A percentile compares a stretch with the other conserved stretches of the same genome.
Evolutionary conservation across 306 rosid genomes (phyloP).

Genomic region (Senna tora): DNA sequence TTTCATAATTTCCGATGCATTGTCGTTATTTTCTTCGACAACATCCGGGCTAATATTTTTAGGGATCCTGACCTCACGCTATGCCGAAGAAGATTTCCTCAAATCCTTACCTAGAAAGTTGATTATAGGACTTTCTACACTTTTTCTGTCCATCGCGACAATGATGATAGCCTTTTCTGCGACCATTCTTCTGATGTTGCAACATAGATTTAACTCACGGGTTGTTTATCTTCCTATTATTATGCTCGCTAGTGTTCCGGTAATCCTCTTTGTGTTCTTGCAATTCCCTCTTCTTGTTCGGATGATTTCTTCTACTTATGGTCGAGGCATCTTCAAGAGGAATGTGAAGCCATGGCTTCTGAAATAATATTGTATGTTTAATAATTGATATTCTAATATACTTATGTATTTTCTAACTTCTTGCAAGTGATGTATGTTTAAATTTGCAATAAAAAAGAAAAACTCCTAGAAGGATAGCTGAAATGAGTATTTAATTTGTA

Average conservation of each 20-base stretch:
- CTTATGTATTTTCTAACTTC: no score
- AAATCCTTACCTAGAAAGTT: constrained; percentile 6
- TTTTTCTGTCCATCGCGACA: constrained; percentile 13
- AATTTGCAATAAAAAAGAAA: no score
- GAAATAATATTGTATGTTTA: no score
- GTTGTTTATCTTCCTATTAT: neutral
- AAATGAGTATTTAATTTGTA: no score
- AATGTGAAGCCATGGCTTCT: no score
- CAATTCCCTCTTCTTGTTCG: constrained; percentile 8
- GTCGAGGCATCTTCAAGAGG: constrained; percentile 12
- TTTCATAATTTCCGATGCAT: neutral
- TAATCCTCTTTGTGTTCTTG: neutral
- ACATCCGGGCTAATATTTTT: neutral
- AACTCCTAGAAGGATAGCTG: no score
- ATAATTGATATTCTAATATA: no score
- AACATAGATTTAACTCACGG: neutral
- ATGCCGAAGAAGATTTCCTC: constrained; percentile 15
- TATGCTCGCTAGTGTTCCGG: constrained; percentile 9
- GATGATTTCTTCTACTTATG: constrained; percentile 1
- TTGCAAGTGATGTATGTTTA: no score
- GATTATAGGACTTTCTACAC: neutral
- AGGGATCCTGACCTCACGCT: constrained; percentile 4
- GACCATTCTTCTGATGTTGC: neutral
- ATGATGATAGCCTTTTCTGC: constrained; percentile 23
- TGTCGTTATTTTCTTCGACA: constrained; percentile 9